Evolutionary conservation across 2,329 filamentous ascomycete genomes (phyloP).

Genomic region (Exophiala aquamarina): DNA sequence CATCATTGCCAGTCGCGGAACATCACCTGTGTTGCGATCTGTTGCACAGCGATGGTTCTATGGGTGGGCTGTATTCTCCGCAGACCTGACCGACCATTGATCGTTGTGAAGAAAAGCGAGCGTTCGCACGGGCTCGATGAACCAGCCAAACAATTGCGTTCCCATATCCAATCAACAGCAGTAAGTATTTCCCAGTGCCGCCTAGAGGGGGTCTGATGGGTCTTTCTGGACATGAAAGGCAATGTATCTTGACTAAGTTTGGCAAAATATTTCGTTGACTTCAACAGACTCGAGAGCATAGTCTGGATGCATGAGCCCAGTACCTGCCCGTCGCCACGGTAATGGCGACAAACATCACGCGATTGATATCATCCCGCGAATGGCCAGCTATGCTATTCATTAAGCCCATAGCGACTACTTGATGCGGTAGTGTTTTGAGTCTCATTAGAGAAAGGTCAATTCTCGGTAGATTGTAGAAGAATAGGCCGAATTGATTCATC

Average conservation of each 20-base stretch:
- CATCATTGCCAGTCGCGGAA: constrained; percentile 13
- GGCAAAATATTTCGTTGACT: constrained; percentile 5
- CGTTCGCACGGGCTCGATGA: constrained; percentile 11
- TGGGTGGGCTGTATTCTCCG: constrained; percentile 1
- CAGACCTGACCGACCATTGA: not conserved
- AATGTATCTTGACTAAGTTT: constrained; percentile 1
- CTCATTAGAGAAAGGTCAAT: too few species aligned
- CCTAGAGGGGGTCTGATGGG: not conserved
- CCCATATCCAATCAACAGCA: constrained; percentile 6
- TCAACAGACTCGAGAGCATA: constrained; percentile 3
- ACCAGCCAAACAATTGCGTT: constrained; percentile 7
- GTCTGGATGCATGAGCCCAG: constrained; percentile 6
- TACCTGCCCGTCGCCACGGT: constrained; percentile 7
- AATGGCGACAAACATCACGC: constrained; percentile 8
- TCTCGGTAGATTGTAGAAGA: too few species aligned
- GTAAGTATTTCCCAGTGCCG: constrained; percentile 1
- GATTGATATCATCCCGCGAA: too few species aligned
- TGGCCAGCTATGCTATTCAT: too few species aligned
- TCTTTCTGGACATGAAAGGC: not conserved
- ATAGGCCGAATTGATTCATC: too few species aligned
- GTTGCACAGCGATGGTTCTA: constrained; percentile 13
- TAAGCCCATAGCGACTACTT: too few species aligned
- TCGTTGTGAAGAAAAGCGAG: constrained; percentile 6
- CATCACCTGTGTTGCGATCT: constrained; percentile 4
- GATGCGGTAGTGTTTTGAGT: too few species aligned